These are phyloP conservation scores for Leishmania arabica DNA, from an alignment of 208 protist species.

Conservation along the genomic window DNA sequence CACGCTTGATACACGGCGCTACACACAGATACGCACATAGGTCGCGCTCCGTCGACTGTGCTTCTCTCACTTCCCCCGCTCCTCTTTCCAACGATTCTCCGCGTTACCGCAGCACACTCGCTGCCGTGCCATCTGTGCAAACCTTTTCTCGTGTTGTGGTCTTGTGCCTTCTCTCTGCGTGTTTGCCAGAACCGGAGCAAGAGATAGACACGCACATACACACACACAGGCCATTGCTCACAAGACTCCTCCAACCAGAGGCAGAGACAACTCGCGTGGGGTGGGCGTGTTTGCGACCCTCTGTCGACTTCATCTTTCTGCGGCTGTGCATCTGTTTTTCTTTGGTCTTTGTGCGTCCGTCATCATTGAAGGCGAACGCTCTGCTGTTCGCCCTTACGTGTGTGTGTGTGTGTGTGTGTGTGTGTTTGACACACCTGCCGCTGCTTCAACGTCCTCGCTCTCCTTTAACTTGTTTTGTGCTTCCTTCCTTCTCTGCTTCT, in stretches of 20 bases:
- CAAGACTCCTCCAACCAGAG: background rate
- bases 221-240: background rate
- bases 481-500: background rate
- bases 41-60: background rate
- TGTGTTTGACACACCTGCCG: no score
- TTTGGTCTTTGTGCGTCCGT: background rate
- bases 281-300: background rate
- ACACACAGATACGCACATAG: background rate
- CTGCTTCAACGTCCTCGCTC: background rate
- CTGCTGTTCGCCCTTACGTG: background rate
- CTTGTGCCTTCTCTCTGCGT: background rate
- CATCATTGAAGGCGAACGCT: background rate
- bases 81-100: background rate
- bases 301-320: background rate
- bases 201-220: background rate
- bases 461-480: background rate
- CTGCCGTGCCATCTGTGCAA: background rate
- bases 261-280: background rate
- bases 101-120: background rate
- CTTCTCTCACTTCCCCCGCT: background rate
- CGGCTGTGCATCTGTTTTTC: background rate
- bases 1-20: background rate
- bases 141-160: background rate
- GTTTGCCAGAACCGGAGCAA: background rate
- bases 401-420: background rate